Conservation (phyloP, 331 rosid genomes). For the Malus hybrid region DNA sequence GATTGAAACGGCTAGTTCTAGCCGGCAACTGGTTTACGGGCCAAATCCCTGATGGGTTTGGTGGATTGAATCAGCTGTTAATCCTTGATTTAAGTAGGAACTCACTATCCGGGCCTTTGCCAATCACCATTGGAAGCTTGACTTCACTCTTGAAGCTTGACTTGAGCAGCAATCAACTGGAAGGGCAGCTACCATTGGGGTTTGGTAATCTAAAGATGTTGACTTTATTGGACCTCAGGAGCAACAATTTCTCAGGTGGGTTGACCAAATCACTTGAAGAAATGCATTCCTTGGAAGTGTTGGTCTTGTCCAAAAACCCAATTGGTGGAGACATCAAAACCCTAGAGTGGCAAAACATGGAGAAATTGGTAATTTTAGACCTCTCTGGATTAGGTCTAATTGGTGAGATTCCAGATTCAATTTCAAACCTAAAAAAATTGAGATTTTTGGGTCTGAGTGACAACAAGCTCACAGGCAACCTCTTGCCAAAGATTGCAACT, state of each 20-base stretch:
- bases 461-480: slow-evolving; percentile 63
- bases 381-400: slow-evolving; percentile 51
- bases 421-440: slow-evolving; percentile 50
- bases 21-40: slow-evolving; percentile 53
- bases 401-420: slow-evolving; percentile 77
- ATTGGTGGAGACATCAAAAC: slow-evolving; percentile 53
- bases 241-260: slow-evolving; percentile 67
- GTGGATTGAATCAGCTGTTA: slow-evolving; percentile 39
- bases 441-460: slow-evolving; percentile 73
- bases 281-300: slow-evolving; percentile 49
- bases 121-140: slow-evolving; percentile 43
- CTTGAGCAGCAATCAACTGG: slow-evolving; percentile 52
- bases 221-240: slow-evolving; percentile 76
- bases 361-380: slow-evolving; percentile 55
- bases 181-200: slow-evolving; percentile 41
- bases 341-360: slow-evolving; percentile 52
- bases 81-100: slow-evolving; percentile 76
- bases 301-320: slow-evolving; percentile 74
- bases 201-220: slow-evolving; percentile 39
- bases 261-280: slow-evolving; percentile 45
- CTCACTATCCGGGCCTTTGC: slow-evolving; percentile 60
- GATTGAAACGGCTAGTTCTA: slow-evolving; percentile 60
- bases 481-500: slow-evolving; percentile 52
- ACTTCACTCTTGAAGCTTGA: slow-evolving; percentile 73
- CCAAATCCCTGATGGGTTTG: slow-evolving; percentile 40